phyloP scores from a whole-genome alignment of 371 early-diverging fungal species.

The Lichtheimia ornata region DNA sequence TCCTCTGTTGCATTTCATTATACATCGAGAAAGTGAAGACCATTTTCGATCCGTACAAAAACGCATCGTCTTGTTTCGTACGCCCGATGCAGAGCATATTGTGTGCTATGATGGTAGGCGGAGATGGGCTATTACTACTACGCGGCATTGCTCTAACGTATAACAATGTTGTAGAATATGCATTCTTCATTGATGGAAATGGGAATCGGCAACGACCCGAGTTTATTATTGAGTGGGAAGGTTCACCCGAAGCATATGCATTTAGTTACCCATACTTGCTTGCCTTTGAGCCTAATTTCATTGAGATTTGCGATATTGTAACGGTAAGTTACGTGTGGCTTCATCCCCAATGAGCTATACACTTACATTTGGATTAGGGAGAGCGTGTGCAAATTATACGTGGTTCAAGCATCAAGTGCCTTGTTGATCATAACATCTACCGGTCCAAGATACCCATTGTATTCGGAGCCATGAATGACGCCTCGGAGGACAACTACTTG shows the following conservation, averaged over 20 bases:
- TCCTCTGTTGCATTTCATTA: constrained; percentile 32
- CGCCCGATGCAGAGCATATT: constrained; percentile 31
- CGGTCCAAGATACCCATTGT: constrained; percentile 13
- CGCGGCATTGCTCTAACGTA: not conserved
- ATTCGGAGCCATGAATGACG: constrained; percentile 30
- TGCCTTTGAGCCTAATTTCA: constrained; percentile 28
- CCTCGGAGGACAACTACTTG: constrained; percentile 15
- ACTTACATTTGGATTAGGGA: constrained; percentile 23
- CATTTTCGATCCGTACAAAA: constrained; percentile 25
- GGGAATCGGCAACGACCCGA: constrained; percentile 17
- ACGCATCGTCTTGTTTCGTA: constrained; percentile 30
- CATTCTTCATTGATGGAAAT: constrained; percentile 28
- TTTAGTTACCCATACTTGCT: constrained; percentile 28
- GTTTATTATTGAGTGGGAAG: constrained; percentile 35
- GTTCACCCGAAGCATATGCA: constrained; percentile 26
- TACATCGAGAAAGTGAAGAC: constrained; percentile 21
- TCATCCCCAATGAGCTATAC: not conserved
- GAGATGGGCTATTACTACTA: not conserved
- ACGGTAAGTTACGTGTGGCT: constrained; percentile 17
- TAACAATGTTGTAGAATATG: constrained; percentile 19
- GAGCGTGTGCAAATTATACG: constrained; percentile 57
- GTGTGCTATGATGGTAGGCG: constrained; percentile 48
- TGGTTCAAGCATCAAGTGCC: constrained; percentile 48
- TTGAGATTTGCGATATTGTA: constrained; percentile 25
- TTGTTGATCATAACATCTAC: constrained; percentile 29